A percentile compares a stretch with the other conserved stretches of the same genome.
Conservation (phyloP, 2,329 filamentous ascomycete genomes). For the Aureobasidium sp. region DNA sequence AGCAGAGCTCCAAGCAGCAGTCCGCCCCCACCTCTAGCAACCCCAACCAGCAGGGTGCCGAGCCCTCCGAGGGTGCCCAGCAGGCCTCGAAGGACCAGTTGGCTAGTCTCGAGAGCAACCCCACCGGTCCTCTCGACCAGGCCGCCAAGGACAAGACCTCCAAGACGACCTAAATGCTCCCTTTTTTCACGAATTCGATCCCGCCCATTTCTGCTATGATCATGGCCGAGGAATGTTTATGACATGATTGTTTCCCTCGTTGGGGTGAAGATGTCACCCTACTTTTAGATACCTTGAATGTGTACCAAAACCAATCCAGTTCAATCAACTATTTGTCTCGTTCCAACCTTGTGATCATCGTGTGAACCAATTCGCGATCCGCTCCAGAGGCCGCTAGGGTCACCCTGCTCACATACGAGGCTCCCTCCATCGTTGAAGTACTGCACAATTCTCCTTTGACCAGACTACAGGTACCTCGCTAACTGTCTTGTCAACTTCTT, state of each 20-base stretch:
- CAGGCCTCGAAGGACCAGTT: constrained; percentile 44
- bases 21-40: constrained; percentile 50
- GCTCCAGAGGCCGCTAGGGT: neutral
- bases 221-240: constrained; percentile 10
- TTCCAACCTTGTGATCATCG: neutral
- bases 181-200: constrained; percentile 6
- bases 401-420: neutral
- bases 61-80: constrained; percentile 31
- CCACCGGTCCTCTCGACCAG: constrained; percentile 54
- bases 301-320: neutral
- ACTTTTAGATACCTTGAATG: constrained; percentile 4
- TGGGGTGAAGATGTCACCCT: neutral
- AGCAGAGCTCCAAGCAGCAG: constrained; percentile 56
- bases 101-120: constrained; percentile 56
- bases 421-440: too few relatives aligned
- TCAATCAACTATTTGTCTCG: neutral
- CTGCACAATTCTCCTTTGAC: too few relatives aligned
- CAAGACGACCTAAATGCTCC: constrained; percentile 31
- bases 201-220: neutral
- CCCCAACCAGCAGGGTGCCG: constrained; percentile 44
- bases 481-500: too few relatives aligned
- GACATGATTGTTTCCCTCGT: neutral
- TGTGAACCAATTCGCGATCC: neutral
- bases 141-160: constrained; percentile 51
- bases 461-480: too few relatives aligned